Base-by-base conservation (phyloP, 192 early-diverging fungal species). In the Dissophora ornata region DNA sequence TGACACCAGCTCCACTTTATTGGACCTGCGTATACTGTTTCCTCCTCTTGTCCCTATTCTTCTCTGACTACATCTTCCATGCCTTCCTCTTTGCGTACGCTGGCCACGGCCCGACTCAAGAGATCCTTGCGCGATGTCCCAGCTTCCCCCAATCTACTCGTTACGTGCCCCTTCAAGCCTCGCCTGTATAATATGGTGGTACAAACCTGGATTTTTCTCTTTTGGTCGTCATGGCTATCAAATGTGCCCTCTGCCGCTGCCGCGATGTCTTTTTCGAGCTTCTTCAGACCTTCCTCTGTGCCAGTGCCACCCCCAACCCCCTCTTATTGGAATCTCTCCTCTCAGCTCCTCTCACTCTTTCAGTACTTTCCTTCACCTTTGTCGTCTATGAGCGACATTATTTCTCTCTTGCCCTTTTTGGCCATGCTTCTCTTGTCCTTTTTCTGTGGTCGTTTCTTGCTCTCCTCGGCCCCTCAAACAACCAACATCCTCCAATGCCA, bases 221-320 rank as follows among this genome's bases (percentile, higher is more conserved):
- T 56, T 56, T 56, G 53, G 53, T 19, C 10, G 5, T 38, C 36
- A 6, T 38, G 29, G 53, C 53, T 19, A 56, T 56, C 34, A 18
- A 36, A 36, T 56, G 53, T 56, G 53, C 53, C 32, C 25, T 38
- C 53, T 26, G 53, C 34, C 29, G 53, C 15, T 36, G 53, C 53
- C 25, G 10, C 22, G 9, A 6, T 33, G 18, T 56, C 36, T 9
- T 38, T 24, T 21, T 33, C 53, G 16, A 38, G 16, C 24, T 56
- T 40, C 36, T 36, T 40, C 53, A 26, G 36, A 3, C 22, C 36
- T 3, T 40, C 34, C 36, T 18, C 45, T 47, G 45, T 47, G 6
- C 21, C 21, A 22, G 18, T 22, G 15, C 15, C 45, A 16, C 6
- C 45, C 45, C 18, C 45, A 21, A 5, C 45, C 21, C 45, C 15